These are phyloP conservation scores for Phytophthora pistaciae DNA, from an alignment of 352 stramenopile species.

Conservation along the genomic window DNA sequence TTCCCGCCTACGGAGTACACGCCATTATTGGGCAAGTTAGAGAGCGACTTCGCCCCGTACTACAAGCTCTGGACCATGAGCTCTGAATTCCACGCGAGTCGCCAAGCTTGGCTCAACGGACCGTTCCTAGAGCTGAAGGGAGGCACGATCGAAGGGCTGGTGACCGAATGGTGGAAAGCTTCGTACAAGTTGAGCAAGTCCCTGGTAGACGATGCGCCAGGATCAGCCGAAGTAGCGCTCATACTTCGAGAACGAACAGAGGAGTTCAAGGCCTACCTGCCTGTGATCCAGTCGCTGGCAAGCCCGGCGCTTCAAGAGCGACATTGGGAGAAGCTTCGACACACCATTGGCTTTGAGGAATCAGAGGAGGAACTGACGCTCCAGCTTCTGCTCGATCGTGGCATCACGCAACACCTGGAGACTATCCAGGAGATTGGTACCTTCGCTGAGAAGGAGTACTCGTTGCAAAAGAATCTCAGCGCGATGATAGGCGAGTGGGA, in stretches of 20 bases:
- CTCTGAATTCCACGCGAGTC: constrained; percentile 93
- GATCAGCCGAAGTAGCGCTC: constrained; percentile 88
- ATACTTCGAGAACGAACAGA: constrained; percentile 92
- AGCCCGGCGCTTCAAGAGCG: constrained; percentile 93
- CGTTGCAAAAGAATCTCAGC: constrained; percentile 93
- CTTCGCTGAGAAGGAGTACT: constrained; percentile 96
- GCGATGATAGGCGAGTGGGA: constrained; percentile 96
- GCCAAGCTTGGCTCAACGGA: constrained; percentile 93
- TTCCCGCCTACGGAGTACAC: constrained; percentile 94
- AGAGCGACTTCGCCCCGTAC: constrained; percentile 91
- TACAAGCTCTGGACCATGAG: constrained; percentile 97
- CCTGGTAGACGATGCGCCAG: constrained; percentile 89
- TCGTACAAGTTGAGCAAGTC: constrained; percentile 93
- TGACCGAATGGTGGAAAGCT: constrained; percentile 95
- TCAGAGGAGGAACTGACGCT: constrained; percentile 89
- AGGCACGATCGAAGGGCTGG: constrained; percentile 87
- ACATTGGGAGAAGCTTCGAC: constrained; percentile 92
- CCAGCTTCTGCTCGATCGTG: constrained; percentile 81
- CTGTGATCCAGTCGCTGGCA: constrained; percentile 93
- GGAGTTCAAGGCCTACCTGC: constrained; percentile 93
- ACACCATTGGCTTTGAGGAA: constrained; percentile 92
- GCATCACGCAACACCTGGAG: constrained; percentile 90
- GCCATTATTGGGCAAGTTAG: constrained; percentile 79
- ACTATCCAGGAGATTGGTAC: constrained; percentile 91
- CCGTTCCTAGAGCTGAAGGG: constrained; percentile 93